These are phyloP conservation scores for Metschnikowia lochheadii DNA, from an alignment of 805 yeast genomes.

Conservation along the genomic window DNA sequence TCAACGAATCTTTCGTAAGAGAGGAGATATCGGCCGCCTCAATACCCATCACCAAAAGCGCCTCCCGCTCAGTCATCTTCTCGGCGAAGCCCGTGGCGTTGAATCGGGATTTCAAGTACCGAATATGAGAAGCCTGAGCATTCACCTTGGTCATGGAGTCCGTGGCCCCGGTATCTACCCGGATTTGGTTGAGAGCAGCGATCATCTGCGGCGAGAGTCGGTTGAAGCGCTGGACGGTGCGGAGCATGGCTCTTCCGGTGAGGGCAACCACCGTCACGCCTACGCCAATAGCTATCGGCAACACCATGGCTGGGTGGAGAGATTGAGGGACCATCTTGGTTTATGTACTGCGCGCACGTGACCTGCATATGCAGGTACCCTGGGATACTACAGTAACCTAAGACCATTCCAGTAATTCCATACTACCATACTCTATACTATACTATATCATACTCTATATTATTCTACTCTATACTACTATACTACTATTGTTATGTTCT, in stretches of 20 bases:
- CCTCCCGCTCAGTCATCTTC: conserved; percentile 43
- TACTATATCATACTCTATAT: too few species aligned
- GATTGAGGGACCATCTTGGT: neutral
- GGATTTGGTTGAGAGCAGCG: conserved; percentile 17
- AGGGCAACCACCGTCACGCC: conserved; percentile 18
- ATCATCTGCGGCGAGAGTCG: conserved; percentile 20
- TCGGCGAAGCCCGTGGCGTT: conserved; percentile 27
- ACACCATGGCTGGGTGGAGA: conserved; percentile 10
- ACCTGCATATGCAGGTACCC: too few species aligned
- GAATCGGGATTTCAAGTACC: conserved; percentile 18
- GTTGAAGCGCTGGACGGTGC: conserved; percentile 11
- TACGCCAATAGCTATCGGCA: conserved; percentile 18
- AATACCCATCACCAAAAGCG: conserved; percentile 37
- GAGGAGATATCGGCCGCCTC: conserved; percentile 35
- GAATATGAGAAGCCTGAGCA: conserved; percentile 15
- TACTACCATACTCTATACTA: too few species aligned
- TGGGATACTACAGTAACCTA: too few species aligned
- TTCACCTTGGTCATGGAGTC: conserved; percentile 10
- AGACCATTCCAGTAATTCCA: too few species aligned
- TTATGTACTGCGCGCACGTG: neutral
- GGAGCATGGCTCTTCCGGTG: conserved; percentile 12
- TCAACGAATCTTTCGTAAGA: conserved; percentile 24
- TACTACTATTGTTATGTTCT: too few species aligned
- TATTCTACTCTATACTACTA: too few species aligned
- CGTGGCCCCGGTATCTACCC: conserved; percentile 8